These are phyloP conservation scores for Naganishia liquefaciens DNA, from an alignment of 1,284 basidiomycete genomes.

Conservation along the genomic window DNA sequence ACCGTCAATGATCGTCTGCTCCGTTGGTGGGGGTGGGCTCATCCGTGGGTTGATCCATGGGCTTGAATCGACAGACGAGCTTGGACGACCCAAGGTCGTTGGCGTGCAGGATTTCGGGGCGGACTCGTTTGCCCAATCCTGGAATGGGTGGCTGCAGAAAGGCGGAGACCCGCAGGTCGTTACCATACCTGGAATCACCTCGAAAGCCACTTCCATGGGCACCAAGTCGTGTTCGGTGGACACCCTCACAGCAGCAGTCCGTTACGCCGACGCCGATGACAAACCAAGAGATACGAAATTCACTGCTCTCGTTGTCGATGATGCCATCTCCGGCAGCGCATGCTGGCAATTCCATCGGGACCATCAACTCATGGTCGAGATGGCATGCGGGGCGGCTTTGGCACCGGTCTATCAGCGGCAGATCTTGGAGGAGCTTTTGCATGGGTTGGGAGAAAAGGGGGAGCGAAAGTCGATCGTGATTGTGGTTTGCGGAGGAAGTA, in stretches of 20 bases:
- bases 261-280: constrained; percentile 32
- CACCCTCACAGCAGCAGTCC: constrained; percentile 24
- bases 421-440: constrained; percentile 33
- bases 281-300: constrained; percentile 3
- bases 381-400: constrained; percentile 40
- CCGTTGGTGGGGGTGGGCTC: constrained; percentile 41
- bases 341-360: constrained; percentile 36
- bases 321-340: constrained; percentile 37
- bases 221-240: constrained; percentile 30
- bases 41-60: constrained; percentile 37
- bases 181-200: constrained; percentile 36
- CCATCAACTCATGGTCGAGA: constrained; percentile 41
- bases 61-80: constrained; percentile 19
- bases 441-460: not conserved
- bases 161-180: constrained; percentile 6
- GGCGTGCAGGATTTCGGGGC: constrained; percentile 36
- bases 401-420: constrained; percentile 37
- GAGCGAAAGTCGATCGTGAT: constrained; percentile 38
- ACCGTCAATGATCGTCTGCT: constrained; percentile 36
- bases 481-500: constrained; percentile 44
- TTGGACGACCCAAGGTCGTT: constrained; percentile 40
- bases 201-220: constrained; percentile 44
- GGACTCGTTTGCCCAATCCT: constrained; percentile 32
- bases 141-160: constrained; percentile 15
- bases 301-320: constrained; percentile 37